A percentile compares a stretch with the other conserved stretches of the same genome.
These are phyloP conservation scores for Euphorbia tirucalli DNA, from an alignment of 345 rosid genomes.

Conservation along the genomic window DNA sequence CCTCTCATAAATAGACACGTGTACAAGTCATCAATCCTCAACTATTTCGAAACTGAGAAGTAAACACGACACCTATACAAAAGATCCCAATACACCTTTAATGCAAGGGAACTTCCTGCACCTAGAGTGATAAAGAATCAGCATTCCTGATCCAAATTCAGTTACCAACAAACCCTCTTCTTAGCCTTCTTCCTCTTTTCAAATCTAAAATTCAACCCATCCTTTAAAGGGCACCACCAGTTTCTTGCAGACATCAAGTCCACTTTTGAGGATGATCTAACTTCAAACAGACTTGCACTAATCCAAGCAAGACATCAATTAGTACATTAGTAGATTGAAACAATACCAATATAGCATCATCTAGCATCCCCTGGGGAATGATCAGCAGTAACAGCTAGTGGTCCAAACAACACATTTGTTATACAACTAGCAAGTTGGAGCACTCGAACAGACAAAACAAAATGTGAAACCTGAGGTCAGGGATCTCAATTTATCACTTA, in stretches of 20 bases:
- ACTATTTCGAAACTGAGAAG: neutral
- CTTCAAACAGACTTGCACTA: neutral
- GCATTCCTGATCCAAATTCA: neutral
- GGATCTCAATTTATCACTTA: neutral
- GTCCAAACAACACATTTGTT: neutral
- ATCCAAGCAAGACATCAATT: no score
- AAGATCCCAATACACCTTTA: neutral
- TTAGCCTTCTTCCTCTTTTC: neutral
- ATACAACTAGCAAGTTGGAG: neutral
- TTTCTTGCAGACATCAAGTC: neutral
- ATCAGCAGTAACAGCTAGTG: neutral
- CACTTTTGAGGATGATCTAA: neutral
- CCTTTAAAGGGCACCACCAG: neutral
- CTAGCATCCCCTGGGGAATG: neutral
- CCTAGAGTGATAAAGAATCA: neutral
- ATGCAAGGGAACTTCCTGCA: neutral
- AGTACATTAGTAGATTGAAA: neutral
- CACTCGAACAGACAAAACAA: neutral
- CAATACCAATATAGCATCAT: neutral
- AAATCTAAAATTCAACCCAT: neutral
- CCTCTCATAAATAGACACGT: neutral
- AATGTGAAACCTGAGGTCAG: neutral
- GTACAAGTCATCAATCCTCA: neutral
- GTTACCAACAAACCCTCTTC: neutral
- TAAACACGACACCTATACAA: neutral